Evolutionary conservation across 2,329 filamentous ascomycete genomes (phyloP).

Genomic region (Fusarium sp.): DNA sequence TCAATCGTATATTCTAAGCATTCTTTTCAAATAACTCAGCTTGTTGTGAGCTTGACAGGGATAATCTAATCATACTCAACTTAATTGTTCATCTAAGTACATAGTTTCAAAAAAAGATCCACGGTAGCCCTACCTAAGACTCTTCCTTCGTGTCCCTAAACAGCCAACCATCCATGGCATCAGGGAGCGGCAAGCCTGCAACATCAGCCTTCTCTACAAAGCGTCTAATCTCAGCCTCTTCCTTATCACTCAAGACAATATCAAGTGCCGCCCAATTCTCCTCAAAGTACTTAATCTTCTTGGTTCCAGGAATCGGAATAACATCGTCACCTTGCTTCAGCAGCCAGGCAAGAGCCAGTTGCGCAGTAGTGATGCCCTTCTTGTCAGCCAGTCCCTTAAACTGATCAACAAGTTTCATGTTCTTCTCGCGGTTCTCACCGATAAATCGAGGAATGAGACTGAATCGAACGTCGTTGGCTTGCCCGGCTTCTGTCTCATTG

Average conservation of each 20-base stretch:
- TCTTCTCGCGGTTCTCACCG: conserved; percentile 56
- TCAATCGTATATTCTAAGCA: no score
- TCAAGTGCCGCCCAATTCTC: conserved; percentile 55
- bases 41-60: no score
- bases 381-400: conserved; percentile 64
- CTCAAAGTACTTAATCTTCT: conserved; percentile 57
- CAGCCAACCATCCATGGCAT: background rate
- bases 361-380: conserved; percentile 66
- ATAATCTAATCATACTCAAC: background rate
- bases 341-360: conserved; percentile 73
- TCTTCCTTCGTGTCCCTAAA: conserved; percentile 17
- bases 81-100: background rate
- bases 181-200: conserved; percentile 9
- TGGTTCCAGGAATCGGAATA: conserved; percentile 65
- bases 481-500: conserved; percentile 57
- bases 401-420: conserved; percentile 64
- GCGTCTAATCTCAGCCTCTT: conserved; percentile 49
- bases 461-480: conserved; percentile 11
- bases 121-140: background rate
- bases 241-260: conserved; percentile 49
- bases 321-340: conserved; percentile 69
- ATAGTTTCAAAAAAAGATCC: background rate
- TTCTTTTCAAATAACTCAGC: no score
- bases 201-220: conserved; percentile 29
- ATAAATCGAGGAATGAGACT: conserved; percentile 28